Conservation (phyloP, 805 yeast genomes). For the Yarrowia keelungensis region DNA sequence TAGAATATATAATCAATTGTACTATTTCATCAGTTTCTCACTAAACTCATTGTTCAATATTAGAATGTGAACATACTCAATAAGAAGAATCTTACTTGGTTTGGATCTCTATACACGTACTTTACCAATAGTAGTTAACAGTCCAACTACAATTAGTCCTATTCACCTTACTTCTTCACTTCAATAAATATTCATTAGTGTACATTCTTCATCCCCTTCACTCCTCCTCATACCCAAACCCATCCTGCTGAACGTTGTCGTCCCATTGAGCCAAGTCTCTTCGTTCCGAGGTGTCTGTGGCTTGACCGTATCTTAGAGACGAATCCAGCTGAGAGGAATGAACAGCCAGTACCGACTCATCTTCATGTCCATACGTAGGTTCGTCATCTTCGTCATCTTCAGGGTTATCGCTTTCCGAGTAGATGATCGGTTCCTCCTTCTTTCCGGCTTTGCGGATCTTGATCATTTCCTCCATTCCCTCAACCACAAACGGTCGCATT, state of each 20-base stretch:
- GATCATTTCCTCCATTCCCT: slow-evolving; percentile 79
- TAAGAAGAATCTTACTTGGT: too few relatives aligned
- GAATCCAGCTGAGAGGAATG: slow-evolving; percentile 23
- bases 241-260: not conserved
- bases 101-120: too few relatives aligned
- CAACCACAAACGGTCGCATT: slow-evolving; percentile 78
- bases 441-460: slow-evolving; percentile 55
- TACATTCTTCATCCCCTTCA: too few relatives aligned
- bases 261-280: slow-evolving; percentile 27
- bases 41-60: too few relatives aligned
- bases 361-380: slow-evolving; percentile 47
- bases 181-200: slow-evolving; percentile 29
- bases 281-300: slow-evolving; percentile 1
- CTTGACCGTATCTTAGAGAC: slow-evolving; percentile 24
- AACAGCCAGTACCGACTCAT: slow-evolving; percentile 21
- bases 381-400: slow-evolving; percentile 37
- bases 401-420: slow-evolving; percentile 23
- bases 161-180: not conserved
- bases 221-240: not conserved
- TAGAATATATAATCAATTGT: too few relatives aligned
- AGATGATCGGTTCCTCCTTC: slow-evolving; percentile 39
- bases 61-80: too few relatives aligned
- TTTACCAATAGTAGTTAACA: too few relatives aligned
- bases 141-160: too few relatives aligned
- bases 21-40: too few relatives aligned